Base-by-base conservation (phyloP, 495 filamentous ascomycete genomes). In the Penicillium salamii region DNA sequence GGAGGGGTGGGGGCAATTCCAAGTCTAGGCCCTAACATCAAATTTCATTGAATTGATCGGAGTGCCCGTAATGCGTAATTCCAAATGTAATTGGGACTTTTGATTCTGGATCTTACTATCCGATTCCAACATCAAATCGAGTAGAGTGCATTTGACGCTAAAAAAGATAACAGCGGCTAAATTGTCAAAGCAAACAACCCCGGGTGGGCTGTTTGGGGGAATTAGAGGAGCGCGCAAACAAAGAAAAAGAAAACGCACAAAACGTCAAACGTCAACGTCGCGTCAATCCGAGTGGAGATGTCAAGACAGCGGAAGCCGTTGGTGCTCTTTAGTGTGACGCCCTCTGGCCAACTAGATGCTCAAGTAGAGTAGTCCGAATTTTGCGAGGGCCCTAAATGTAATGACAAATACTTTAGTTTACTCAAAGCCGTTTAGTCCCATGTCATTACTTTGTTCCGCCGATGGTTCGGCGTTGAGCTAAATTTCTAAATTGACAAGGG, bases 181-280 rank as follows among this genome's bases (percentile, higher is more conserved):
- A 19, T 13, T 14, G 34, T 17, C 23, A 15, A 40, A 40, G 36
- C 28, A 40, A 40, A 48, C 34, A 47, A 31, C 0, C 33, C 14
- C 29, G 29, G 29, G 29, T 32, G 23, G 45, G 26, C 21, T 29
- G 12, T 15, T 32, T 29, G 29, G 35, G 45, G 23, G 23, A 8
- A 26, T 26, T 3, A 4, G 4, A 26, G 45, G 35, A n/a, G n/a
- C n/a, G 26, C 29, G 32, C 45, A 39, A 48, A 48, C 45, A 48
- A 39, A 47, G 35, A 39, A 12, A 21, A 5, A 40, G 7, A 32
- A 32, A 32, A 32, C 29, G 7, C 7, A 32, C 29, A 32, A 32
- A 32, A 32, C 29, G 29, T 32, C 29, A 32, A 32, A 26, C 23
- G 36, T 18, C 17, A 38, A 38, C 35, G 29, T 32, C 29, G 29